Conservation (phyloP, 2,329 filamentous ascomycete species). For the Graphiopsis chlorocephala region DNA sequence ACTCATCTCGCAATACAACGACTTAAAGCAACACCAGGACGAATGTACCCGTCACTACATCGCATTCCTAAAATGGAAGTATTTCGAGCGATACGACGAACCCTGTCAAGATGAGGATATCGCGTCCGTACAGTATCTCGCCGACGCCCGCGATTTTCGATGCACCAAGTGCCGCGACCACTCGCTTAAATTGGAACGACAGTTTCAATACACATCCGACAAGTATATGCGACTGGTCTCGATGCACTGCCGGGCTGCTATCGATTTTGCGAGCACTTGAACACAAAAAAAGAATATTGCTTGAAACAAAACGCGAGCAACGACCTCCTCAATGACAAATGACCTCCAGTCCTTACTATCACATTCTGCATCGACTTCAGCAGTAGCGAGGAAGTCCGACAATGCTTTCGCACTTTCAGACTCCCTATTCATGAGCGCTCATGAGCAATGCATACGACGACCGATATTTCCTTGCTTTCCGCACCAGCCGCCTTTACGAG, state of each 20-base stretch:
- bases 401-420: neutral
- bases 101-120: neutral
- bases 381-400: neutral
- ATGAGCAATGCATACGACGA: neutral
- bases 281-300: neutral
- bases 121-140: neutral
- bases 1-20: neutral
- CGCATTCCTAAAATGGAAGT: neutral
- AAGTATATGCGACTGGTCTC: neutral
- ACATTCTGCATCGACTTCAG: neutral
- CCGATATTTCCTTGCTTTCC: neutral
- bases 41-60: neutral
- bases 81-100: neutral
- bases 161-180: neutral
- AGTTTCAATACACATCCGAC: neutral
- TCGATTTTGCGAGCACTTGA: neutral
- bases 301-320: neutral
- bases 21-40: neutral
- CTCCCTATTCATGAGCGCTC: neutral
- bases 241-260: neutral
- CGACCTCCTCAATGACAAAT: neutral
- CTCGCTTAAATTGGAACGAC: neutral
- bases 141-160: neutral
- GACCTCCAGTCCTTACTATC: neutral
- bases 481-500: neutral